Base-by-base conservation (phyloP, 805 yeast genomes). In the Candida easanensis region DNA sequence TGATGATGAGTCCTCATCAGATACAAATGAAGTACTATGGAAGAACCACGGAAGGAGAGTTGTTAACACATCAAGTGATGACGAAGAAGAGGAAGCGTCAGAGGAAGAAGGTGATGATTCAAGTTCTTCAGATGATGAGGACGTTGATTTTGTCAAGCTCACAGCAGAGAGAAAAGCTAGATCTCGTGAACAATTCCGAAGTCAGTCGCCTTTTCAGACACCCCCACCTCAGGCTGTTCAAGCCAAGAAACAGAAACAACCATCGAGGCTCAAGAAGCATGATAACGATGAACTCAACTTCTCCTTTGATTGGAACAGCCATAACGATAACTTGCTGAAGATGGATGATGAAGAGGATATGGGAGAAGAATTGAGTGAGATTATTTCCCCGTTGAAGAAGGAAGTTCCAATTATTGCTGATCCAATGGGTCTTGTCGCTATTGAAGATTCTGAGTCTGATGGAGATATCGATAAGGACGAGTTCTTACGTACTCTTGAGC, bases 121-220 rank as follows among this genome's bases (percentile, higher is more conserved):
- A 27, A 71, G 70, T 17, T 68, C 81, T 10, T 77, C 83, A 0
- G 83, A 78, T 52, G 88, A 80, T 51, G 80, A 80, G 28, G 80
- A 79, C 51, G 79, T 84, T 3, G 91, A 85, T 63, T 83, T 82
- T 59, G 86, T 84, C 14, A 77, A 76, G 58, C 63, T 85, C 47
- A 84, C 86, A 27, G 85, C 83, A 9, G 84, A 82, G 58, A 70
- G 80, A 48, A 79, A 83, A 63, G 77, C 77, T 30, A 72, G 66
- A 46, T 71, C 80, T 1, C 65, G 77, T 70, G 74, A 75, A 48
- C 77, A 78, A 1, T 50, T 55, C 51, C 67, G 67, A 58, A 58
- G 63, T 16, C 49, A 63, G 38, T 55, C 68, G 33, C 64, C 69
- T 6, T 53, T 62, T 39, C 50, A 55, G 39, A 50, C 52, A 10